Percentiles rank a stretch among this genome's conserved stretches.
Conservation (phyloP, 1,284 basidiomycete species). For the Vanrija sp. region DNA sequence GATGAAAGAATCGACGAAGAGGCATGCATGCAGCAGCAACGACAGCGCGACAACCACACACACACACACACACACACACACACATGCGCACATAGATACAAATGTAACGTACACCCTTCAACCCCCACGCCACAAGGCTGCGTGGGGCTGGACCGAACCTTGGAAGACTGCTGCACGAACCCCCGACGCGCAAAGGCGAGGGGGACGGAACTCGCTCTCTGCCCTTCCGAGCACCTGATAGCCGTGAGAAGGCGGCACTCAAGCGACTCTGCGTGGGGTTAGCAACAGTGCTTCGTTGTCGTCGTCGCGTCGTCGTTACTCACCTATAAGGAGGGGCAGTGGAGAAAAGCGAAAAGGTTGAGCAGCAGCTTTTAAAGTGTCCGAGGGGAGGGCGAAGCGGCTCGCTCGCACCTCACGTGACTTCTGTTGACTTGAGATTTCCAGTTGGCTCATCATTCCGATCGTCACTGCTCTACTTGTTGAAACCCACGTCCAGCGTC, state of each 20-base stretch:
- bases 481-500: neutral
- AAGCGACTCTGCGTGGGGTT: slow-evolving; percentile 33
- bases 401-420: slow-evolving; percentile 1
- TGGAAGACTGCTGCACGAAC: slow-evolving; percentile 28
- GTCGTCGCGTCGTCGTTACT: neutral
- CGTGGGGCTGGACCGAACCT: slow-evolving; percentile 17
- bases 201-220: slow-evolving; percentile 31
- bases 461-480: neutral
- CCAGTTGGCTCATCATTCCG: neutral
- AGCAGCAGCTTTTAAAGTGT: neutral
- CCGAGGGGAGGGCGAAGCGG: neutral
- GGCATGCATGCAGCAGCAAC: neutral
- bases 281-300: slow-evolving; percentile 1
- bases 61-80: neutral
- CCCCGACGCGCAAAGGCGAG: slow-evolving; percentile 27
- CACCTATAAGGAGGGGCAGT: slow-evolving; percentile 33
- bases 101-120: slow-evolving; percentile 20
- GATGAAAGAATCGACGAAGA: neutral
- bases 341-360: slow-evolving; percentile 10
- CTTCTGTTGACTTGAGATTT: neutral
- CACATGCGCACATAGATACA: neutral
- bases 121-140: neutral
- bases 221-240: slow-evolving; percentile 39
- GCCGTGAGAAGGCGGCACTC: slow-evolving; percentile 26
- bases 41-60: neutral